Evolutionary conservation across 192 early-diverging fungal genomes (phyloP), one percentile per base, ranked within the genome.

Genomic region (Rhizophagus prolifer): DNA sequence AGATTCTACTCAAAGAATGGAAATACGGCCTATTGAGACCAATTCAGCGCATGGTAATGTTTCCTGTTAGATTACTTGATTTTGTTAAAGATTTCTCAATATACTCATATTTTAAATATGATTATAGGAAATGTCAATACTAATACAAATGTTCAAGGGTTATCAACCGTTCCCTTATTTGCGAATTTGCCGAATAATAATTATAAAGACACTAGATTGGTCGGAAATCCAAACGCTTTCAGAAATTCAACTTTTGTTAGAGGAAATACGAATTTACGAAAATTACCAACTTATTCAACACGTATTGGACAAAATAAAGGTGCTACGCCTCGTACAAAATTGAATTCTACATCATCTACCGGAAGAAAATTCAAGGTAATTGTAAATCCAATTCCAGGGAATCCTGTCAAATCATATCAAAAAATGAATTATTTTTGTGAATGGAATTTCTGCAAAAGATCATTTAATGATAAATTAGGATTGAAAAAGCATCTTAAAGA

Each of bases 361-460:
- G 50, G 19, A 21, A 54, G 16, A 21, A 54, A 21, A 54, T 21
- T 7, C 50, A 19, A 21, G 50, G 50, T 54, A 54, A 54, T 19
- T 19, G 50, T 4, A 54, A 19, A 50, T 50, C 47, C 47, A 50
- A 50, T 16, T 50, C 14, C 47, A 16, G 4, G 16, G 1, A 21
- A 1, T 54, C 50, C 50, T 54, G 16, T 16, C 6, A 54, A 54
- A 54, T 54, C 50, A 54, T 19, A 7, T 21, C 50, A 54, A 21
- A 14, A 54, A 54, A 54, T 54, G 50, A 54, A 54, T n/a, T 54
- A 54, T 54, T 21, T 65, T 26, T 65, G 63, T 65, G 63, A 65
- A 65, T 65, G 63, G 63, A 34, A 65, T 30, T 1, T 30, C 3
- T 65, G 63, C 31, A 34, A 19, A 26, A 65, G 21, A 34, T 26